Percentiles rank a stretch among this genome's conserved stretches.
These are phyloP conservation scores for Ophiorrhiza pumila DNA, from an alignment of 257 asterid species.

Conservation along the genomic window DNA sequence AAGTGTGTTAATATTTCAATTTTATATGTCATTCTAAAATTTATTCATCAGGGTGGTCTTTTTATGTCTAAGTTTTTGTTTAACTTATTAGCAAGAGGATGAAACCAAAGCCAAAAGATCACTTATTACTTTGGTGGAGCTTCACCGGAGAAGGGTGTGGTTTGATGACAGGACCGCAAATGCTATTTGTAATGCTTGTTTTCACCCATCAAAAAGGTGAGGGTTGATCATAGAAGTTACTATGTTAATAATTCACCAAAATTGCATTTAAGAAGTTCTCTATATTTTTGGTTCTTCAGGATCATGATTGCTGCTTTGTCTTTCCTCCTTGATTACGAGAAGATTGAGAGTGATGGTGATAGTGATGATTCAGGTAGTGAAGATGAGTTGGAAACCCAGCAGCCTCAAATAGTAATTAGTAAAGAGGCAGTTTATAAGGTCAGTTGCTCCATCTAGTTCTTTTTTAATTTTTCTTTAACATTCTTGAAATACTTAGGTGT, in stretches of 20 bases:
- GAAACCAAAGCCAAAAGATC: slow-evolving; percentile 80
- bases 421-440: slow-evolving; percentile 95
- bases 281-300: slow-evolving; percentile 43
- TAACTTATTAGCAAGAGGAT: slow-evolving; percentile 70
- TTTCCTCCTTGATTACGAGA: slow-evolving; percentile 91
- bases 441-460: slow-evolving; percentile 26
- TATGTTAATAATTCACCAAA: neutral
- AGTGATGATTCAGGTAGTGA: slow-evolving; percentile 74
- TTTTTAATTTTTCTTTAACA: neutral
- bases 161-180: slow-evolving; percentile 86
- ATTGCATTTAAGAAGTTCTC: slow-evolving; percentile 1
- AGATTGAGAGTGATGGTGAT: slow-evolving; percentile 64
- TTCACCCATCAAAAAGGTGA: slow-evolving; percentile 74
- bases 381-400: slow-evolving; percentile 48
- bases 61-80: slow-evolving; percentile 16
- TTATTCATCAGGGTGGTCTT: slow-evolving; percentile 3
- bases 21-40: slow-evolving; percentile 11
- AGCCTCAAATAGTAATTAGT: slow-evolving; percentile 56
- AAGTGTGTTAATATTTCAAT: slow-evolving; percentile 43
- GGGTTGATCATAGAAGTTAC: slow-evolving; percentile 9
- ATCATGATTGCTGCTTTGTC: slow-evolving; percentile 88
- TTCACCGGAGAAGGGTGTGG: slow-evolving; percentile 89
- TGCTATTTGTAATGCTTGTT: slow-evolving; percentile 86
- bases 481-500: neutral
- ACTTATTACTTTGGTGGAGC: slow-evolving; percentile 68